Evolutionary conservation across 495 filamentous ascomycete genomes (phyloP), one percentile per base, ranked within the genome.

Genomic region (Tuber magnatum): DNA sequence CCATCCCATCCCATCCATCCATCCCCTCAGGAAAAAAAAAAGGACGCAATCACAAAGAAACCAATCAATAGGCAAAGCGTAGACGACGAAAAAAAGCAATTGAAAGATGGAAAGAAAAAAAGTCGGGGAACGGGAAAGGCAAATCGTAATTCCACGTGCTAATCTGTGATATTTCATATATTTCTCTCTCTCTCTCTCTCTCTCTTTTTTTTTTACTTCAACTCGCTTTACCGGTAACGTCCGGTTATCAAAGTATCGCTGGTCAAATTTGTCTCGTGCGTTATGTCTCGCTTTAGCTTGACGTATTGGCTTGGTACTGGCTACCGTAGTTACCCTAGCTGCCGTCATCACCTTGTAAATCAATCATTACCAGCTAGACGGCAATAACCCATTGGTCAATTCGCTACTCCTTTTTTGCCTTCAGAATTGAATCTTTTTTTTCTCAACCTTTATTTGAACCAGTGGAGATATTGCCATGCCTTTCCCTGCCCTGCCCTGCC

Each of bases 51-150:
- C 39, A 40, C 39, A 40, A 40, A 40, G 22, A 18, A 24, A 8
- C 46, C 46, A 48, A 48, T 48, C 20, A 18, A 48, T 48, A 4
- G 20, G 20, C 46, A 22, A 48, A 48, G 48, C 24, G 48, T n/a
- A 56, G 48, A 56, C 24, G 48, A 28, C 22, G 9, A 56, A 35
- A 32, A 35, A 68, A 22, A 71, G 39, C 20, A 35, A 56, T 16
- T 39, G 3, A 20, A 14, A 9, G 16, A 71, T 73, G 73, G 76
- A 76, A 77, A 70, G 80, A 80, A 80, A 42, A 76, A 72, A 44
- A 40, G 73, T 73, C 56, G 73, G 42, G 71, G 69, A 71, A 77
- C 48, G 69, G 69, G 71, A 76, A 35, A 18, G 28, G 28, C 14
- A 65, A 65, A 65, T 35, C 56, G 28, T 35, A 12, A 5, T 65